Conservation (phyloP, 2,329 filamentous ascomycete species). For the Clonostachys sp. region DNA sequence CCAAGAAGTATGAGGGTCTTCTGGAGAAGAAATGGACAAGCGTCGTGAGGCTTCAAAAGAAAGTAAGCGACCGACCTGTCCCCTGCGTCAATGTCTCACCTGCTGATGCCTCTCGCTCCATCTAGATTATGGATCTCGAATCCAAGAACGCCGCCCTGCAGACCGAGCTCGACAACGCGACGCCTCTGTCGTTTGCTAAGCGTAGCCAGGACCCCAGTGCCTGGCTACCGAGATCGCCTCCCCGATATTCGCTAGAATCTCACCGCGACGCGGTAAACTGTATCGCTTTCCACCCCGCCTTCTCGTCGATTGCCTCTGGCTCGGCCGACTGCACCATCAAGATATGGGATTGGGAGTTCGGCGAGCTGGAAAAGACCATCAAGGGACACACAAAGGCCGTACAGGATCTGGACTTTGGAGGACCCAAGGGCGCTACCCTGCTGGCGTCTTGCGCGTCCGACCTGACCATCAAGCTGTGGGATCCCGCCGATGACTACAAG, state of each 20-base stretch:
- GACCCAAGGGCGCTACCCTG: slow-evolving; percentile 72
- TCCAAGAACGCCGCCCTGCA: slow-evolving; percentile 69
- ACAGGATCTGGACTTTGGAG: slow-evolving; percentile 85
- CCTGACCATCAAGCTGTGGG: slow-evolving; percentile 92
- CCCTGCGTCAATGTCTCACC: not conserved
- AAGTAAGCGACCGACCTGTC: slow-evolving; percentile 47
- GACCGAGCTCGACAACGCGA: slow-evolving; percentile 78
- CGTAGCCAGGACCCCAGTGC: slow-evolving; percentile 78
- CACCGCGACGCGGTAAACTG: slow-evolving; percentile 80
- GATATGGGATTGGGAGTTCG: slow-evolving; percentile 95
- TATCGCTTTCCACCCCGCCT: slow-evolving; percentile 88
- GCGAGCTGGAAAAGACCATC: slow-evolving; percentile 83
- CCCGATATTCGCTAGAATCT: slow-evolving; percentile 77
- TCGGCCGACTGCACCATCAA: slow-evolving; percentile 94
- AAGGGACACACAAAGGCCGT: slow-evolving; percentile 91
- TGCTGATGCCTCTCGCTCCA: not conserved
- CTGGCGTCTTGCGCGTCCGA: slow-evolving; percentile 67
- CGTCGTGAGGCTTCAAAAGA: slow-evolving; percentile 90
- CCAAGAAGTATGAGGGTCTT: slow-evolving; percentile 91
- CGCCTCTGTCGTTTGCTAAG: slow-evolving; percentile 68
- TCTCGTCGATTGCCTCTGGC: slow-evolving; percentile 83
- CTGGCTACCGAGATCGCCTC: slow-evolving; percentile 82
- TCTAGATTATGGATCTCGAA: slow-evolving; percentile 89
- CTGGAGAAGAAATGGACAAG: slow-evolving; percentile 99
- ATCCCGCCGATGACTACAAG: slow-evolving; percentile 88